Base-by-base conservation (phyloP, 495 filamentous ascomycete species). In the Aspergillus affinis region DNA sequence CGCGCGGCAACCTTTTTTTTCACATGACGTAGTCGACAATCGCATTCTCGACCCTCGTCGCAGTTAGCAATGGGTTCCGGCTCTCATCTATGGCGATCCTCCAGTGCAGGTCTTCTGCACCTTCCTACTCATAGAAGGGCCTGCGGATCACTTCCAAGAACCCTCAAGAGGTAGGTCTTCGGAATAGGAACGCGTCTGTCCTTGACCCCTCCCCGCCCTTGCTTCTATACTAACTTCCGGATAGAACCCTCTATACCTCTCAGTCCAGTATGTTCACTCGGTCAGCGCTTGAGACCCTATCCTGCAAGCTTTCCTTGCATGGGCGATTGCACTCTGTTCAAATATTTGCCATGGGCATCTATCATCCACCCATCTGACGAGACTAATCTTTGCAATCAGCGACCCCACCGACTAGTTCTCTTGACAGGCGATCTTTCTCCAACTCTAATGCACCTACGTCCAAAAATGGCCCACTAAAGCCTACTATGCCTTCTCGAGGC, bases 11-110 rank as follows among this genome's bases (percentile, higher is more conserved):
- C 48, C 48, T 6, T 49, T 20, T 20, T 21, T 49, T 26, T 13
- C 29, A 19, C 60, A 66, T 66, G 64, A 66, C 64, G 64, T 66
- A 60, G 60, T 52, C n/a, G 51, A 4, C 10, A 13, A 2, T 41
- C 12, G 36, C 13, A 41, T 7, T 41, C 36, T 41, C 47, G 44
- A 41, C 7, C 30, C 50, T 19, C 46, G 5, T 30, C 1, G 3
- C 48, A 21, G 9, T 27, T 29, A 29, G 29, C 51, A 50, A 49
- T 61, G 13, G 15, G 26, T 52, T 23, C 50, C 8, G 51, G 55
- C 20, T 20, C 19, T 53, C 46, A 26, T 51, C 30, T 51, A 36
- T 51, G 48, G n/a, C n/a, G 26, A 15, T 49, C 32, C 19, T 55
- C 36, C 29, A 30, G 47, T 8, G 44, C 20, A 48, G 18, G 50